phyloP scores from a whole-genome alignment of 345 rosid species.

The Gossypioides kirkii region DNA sequence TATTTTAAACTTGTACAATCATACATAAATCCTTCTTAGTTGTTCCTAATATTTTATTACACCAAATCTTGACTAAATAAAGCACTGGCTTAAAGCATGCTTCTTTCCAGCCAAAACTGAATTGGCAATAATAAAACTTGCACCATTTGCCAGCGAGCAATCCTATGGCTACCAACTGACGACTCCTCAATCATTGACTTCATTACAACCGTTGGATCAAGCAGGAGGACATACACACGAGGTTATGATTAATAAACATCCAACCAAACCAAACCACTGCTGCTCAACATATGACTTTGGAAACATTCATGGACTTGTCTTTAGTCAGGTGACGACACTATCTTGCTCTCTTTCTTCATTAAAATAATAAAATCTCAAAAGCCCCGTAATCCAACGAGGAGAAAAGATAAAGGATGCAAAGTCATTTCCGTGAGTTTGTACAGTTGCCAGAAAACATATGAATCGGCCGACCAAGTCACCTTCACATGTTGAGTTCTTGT shows the following conservation, averaged over 20 bases:
- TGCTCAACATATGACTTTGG: not conserved
- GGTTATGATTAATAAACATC: not conserved
- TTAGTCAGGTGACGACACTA: slow-evolving; percentile 3
- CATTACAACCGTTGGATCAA: not conserved
- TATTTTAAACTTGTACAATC: not conserved
- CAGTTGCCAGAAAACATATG: not conserved
- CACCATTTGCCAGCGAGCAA: not conserved
- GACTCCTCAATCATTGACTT: not conserved
- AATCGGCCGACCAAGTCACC: slow-evolving; percentile 4
- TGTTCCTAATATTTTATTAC: not conserved
- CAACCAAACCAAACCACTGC: not conserved
- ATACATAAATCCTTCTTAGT: not conserved
- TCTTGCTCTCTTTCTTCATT: not conserved
- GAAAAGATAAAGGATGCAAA: not conserved
- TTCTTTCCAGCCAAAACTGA: not conserved
- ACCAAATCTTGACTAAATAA: not conserved
- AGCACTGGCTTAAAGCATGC: not conserved
- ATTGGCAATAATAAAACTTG: not conserved
- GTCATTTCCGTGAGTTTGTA: not conserved
- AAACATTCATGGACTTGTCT: not conserved
- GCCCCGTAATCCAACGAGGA: not conserved
- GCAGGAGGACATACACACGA: not conserved
- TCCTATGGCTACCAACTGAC: not conserved
- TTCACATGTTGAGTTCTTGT: not conserved
- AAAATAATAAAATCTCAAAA: not conserved